Percentiles rank a stretch among this genome's conserved stretches.
Conservation (phyloP, 83 land plant genomes). For the Larix sibirica region DNA sequence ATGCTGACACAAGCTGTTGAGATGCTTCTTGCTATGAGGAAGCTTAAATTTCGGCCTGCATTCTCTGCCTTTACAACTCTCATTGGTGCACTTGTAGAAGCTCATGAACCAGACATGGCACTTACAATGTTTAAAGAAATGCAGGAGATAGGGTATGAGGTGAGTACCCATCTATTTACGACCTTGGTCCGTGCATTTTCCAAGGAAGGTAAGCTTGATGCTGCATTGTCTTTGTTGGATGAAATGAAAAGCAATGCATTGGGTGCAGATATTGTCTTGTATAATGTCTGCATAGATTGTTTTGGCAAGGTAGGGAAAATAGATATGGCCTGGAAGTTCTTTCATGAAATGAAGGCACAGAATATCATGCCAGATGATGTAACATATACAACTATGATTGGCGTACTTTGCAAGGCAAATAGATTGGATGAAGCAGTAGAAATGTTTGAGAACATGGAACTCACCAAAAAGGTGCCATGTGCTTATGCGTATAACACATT, state of each 20-base stretch:
- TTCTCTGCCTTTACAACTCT: slow-evolving; percentile 68
- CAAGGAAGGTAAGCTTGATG: slow-evolving; percentile 62
- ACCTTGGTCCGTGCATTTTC: slow-evolving; percentile 65
- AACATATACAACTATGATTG: slow-evolving; percentile 73
- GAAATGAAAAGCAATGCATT: slow-evolving; percentile 68
- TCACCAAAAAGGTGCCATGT: slow-evolving; percentile 50
- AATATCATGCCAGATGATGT: slow-evolving; percentile 64
- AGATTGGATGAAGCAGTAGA: slow-evolving; percentile 59
- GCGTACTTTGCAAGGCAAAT: slow-evolving; percentile 60
- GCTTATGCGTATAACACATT: slow-evolving; percentile 78
- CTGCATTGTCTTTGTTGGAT: slow-evolving; percentile 63
- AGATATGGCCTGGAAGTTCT: slow-evolving; percentile 74
- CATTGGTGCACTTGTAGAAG: slow-evolving; percentile 58
- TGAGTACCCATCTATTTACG: slow-evolving; percentile 55
- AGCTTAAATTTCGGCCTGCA: slow-evolving; percentile 64
- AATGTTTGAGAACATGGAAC: slow-evolving; percentile 70
- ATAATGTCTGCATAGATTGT: slow-evolving; percentile 70
- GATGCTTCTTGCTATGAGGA: slow-evolving; percentile 52
- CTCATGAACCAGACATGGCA: slow-evolving; percentile 55
- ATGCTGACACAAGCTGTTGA: slow-evolving; percentile 45
- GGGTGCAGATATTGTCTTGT: slow-evolving; percentile 53
- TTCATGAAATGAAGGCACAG: slow-evolving; percentile 72
- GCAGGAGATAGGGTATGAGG: slow-evolving; percentile 71
- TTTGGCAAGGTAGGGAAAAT: slow-evolving; percentile 77
- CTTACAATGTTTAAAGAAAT: slow-evolving; percentile 62